Conservation (phyloP, 2,329 filamentous ascomycete genomes). For the Trichoderma koningiopsis region DNA sequence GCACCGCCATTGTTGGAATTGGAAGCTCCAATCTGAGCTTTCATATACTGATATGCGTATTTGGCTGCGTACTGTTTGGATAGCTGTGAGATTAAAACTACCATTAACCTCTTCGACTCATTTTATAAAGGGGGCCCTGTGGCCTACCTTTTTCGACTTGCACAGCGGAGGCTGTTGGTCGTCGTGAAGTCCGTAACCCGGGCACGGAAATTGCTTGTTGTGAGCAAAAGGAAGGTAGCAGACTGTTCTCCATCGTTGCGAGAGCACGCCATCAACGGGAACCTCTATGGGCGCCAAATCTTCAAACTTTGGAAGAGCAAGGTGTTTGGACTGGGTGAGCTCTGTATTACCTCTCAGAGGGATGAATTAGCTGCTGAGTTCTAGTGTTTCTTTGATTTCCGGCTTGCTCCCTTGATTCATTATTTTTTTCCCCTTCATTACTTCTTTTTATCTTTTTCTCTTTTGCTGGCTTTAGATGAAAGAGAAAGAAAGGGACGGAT, state of each 20-base stretch:
- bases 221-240: constrained; percentile 31
- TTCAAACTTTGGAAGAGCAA: constrained; percentile 25
- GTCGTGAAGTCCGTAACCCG: constrained; percentile 39
- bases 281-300: constrained; percentile 29
- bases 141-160: constrained; percentile 48
- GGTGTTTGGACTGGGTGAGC: constrained; percentile 26
- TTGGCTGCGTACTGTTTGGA: constrained; percentile 58
- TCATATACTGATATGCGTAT: constrained; percentile 49
- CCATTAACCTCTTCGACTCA: not conserved
- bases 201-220: constrained; percentile 17
- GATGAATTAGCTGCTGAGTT: not conserved
- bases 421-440: not conserved
- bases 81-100: constrained; percentile 33
- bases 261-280: constrained; percentile 31
- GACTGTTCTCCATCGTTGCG: constrained; percentile 33
- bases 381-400: not conserved
- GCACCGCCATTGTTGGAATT: not conserved
- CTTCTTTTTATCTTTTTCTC: not conserved
- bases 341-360: constrained; percentile 24
- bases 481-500: not conserved
- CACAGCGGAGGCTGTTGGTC: constrained; percentile 41
- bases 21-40: not conserved
- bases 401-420: too few species aligned
- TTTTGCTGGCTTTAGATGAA: not conserved
- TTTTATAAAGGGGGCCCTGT: not conserved